phyloP scores from a whole-genome alignment of 768 basidiomycete species.

The Royoungia palumana region DNA sequence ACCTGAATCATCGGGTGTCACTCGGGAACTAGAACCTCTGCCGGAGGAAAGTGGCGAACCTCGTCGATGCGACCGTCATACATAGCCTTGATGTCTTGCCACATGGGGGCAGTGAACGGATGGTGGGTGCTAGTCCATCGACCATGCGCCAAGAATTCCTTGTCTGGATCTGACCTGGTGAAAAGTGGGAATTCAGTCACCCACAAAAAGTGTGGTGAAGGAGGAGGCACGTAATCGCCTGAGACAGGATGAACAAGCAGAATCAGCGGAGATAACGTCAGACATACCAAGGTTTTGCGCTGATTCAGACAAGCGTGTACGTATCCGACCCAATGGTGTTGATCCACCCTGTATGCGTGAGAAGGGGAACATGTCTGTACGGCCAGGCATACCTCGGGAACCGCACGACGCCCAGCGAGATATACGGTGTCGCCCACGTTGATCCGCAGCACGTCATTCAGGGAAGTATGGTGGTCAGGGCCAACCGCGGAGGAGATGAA shows the following conservation, averaged over 20 bases:
- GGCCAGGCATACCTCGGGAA: conserved; percentile 46
- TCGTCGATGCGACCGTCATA: conserved; percentile 63
- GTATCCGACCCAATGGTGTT: conserved; percentile 71
- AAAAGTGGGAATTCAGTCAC: conserved; percentile 95
- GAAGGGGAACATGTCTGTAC: conserved; percentile 7
- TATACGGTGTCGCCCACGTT: conserved; percentile 54
- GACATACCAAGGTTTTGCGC: conserved; percentile 61
- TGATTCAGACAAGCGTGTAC: conserved; percentile 61
- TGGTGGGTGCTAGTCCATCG: conserved; percentile 93
- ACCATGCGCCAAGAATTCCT: conserved; percentile 79
- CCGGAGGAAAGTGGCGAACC: conserved; percentile 34
- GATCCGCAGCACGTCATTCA: conserved; percentile 44
- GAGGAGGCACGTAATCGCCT: conserved; percentile 57
- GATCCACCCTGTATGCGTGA: conserved; percentile 69
- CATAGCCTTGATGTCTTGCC: conserved; percentile 78
- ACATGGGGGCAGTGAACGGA: conserved; percentile 96
- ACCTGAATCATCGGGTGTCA: conserved; percentile 46
- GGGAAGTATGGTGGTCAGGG: conserved; percentile 27
- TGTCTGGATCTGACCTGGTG: conserved; percentile 82
- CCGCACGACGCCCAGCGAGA: conserved; percentile 49
- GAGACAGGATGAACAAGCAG: conserved; percentile 14
- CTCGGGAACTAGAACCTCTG: not conserved
- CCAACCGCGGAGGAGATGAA: conserved; percentile 22
- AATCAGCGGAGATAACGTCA: conserved; percentile 7
- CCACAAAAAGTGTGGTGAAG: conserved; percentile 84